phyloP scores from a whole-genome alignment of 192 early-diverging fungal genomes.

The Dispira simplex region DNA sequence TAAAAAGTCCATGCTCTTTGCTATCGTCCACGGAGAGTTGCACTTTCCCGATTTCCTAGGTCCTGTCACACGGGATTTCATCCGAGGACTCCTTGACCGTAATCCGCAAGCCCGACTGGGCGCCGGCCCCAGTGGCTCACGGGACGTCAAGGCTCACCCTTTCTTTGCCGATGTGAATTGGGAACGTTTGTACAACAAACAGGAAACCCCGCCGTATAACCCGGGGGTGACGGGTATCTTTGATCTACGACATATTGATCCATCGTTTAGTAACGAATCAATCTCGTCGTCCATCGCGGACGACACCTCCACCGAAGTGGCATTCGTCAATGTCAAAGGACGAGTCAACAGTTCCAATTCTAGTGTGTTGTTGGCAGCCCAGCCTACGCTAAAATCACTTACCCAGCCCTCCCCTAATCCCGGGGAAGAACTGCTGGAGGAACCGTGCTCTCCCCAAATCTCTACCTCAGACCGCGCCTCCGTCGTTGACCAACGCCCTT shows the following conservation, averaged over 20 bases:
- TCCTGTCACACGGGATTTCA: slow-evolving; percentile 23
- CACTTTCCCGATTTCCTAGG: slow-evolving; percentile 20
- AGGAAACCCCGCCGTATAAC: slow-evolving; percentile 50
- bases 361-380: too few species aligned
- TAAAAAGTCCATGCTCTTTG: slow-evolving; percentile 26
- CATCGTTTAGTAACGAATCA: slow-evolving; percentile 30
- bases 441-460: too few species aligned
- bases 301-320: slow-evolving; percentile 24
- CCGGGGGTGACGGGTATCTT: slow-evolving; percentile 39
- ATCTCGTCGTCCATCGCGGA: slow-evolving; percentile 22
- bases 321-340: slow-evolving; percentile 21
- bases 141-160: slow-evolving; percentile 41
- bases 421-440: neutral
- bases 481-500: slow-evolving; percentile 20
- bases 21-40: slow-evolving; percentile 24
- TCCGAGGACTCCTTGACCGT: slow-evolving; percentile 39
- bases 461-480: neutral
- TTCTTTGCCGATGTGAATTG: slow-evolving; percentile 51
- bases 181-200: slow-evolving; percentile 39
- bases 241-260: slow-evolving; percentile 30
- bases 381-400: neutral
- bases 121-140: slow-evolving; percentile 33
- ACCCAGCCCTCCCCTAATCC: neutral
- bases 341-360: neutral
- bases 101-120: slow-evolving; percentile 45